These are phyloP conservation scores for Macrolepiota dolichaula DNA, from an alignment of 768 basidiomycete species.

Conservation along the genomic window DNA sequence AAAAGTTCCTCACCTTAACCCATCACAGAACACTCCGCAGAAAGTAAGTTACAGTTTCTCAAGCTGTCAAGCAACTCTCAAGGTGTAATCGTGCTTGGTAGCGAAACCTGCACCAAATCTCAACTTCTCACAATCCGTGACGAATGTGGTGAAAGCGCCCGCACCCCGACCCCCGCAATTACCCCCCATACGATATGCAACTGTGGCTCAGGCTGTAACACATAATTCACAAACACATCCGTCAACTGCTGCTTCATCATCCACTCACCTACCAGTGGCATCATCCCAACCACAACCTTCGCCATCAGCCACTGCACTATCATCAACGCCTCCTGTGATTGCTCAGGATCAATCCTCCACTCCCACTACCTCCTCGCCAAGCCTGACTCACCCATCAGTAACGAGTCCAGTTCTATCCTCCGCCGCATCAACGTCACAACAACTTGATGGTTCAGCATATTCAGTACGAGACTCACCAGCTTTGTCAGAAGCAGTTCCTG, in stretches of 20 bases:
- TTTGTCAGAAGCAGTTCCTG: constrained; percentile 59
- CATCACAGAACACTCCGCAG: constrained; percentile 62
- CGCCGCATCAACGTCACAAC: constrained; percentile 63
- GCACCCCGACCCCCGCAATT: constrained; percentile 53
- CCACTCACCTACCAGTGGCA: constrained; percentile 24
- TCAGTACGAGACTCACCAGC: constrained; percentile 72
- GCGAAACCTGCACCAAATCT: constrained; percentile 77
- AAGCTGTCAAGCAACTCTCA: constrained; percentile 11
- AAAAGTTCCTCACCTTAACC: constrained; percentile 14
- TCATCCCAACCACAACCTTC: constrained; percentile 19
- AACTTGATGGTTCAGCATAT: constrained; percentile 66
- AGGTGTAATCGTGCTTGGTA: constrained; percentile 20
- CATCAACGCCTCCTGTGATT: constrained; percentile 25
- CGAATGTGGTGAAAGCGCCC: constrained; percentile 70
- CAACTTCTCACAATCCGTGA: constrained; percentile 77
- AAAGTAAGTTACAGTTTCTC: constrained; percentile 41
- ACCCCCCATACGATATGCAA: constrained; percentile 86
- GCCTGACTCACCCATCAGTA: constrained; percentile 80
- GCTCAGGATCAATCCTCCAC: constrained; percentile 40
- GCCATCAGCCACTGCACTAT: constrained; percentile 33
- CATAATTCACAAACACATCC: constrained; percentile 26
- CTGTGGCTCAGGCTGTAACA: constrained; percentile 73
- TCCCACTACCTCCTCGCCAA: constrained; percentile 65
- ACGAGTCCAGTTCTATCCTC: constrained; percentile 83
- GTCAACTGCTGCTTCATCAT: constrained; percentile 44